A percentile compares a stretch with the other conserved stretches of the same genome.
Conservation (phyloP, 768 basidiomycete genomes). For the Rhizopogon sp. region DNA sequence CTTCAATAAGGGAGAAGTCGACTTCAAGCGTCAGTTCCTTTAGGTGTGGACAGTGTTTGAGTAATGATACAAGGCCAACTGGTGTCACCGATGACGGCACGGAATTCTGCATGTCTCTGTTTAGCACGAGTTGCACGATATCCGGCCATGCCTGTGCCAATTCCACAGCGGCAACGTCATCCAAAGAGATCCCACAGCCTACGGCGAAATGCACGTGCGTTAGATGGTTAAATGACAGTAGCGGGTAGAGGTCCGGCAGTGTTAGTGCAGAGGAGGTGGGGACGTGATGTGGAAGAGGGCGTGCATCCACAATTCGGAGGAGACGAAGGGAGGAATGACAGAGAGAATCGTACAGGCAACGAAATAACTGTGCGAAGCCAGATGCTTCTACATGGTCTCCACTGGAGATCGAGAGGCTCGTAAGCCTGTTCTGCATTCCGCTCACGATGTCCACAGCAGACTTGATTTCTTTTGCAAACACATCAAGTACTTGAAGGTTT, state of each 20-base stretch:
- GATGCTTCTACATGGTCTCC: neutral
- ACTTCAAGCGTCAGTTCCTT: conserved; percentile 13
- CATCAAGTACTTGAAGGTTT: no score
- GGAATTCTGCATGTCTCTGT: neutral
- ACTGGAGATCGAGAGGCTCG: neutral
- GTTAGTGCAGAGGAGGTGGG: neutral
- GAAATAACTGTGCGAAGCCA: neutral
- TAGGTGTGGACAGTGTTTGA: conserved; percentile 10
- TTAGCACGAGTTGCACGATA: neutral
- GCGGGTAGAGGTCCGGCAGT: neutral
- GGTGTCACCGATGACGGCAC: conserved; percentile 6
- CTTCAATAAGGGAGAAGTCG: conserved; percentile 13
- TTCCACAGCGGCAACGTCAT: conserved; percentile 14
- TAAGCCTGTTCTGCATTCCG: no score
- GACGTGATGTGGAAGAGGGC: neutral
- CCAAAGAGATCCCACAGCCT: conserved; percentile 15
- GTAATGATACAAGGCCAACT: conserved; percentile 15
- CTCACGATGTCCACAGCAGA: no score
- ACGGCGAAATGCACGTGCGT: conserved; percentile 15
- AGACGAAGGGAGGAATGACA: neutral
- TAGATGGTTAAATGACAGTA: conserved; percentile 13
- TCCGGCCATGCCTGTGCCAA: conserved; percentile 16
- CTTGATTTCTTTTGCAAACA: no score
- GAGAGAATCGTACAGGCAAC: neutral
- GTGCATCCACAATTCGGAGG: neutral